phyloP scores from a whole-genome alignment of 257 asterid genomes.

The Solanum appendiculatum region DNA sequence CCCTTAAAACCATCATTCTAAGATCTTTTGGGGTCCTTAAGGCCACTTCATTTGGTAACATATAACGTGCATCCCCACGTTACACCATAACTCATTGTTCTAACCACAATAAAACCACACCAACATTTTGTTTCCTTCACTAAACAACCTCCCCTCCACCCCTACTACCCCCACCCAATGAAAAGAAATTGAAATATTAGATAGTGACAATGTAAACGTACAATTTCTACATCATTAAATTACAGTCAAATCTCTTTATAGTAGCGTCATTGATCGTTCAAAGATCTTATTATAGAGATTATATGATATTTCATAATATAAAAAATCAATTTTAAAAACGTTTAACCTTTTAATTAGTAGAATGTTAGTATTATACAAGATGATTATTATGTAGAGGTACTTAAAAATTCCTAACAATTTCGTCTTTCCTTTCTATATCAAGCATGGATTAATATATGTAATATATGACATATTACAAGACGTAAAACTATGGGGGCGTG shows the following conservation, averaged over 20 bases:
- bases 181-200: not conserved
- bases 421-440: not conserved
- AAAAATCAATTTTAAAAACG: not conserved
- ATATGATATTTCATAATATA: not conserved
- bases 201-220: not conserved
- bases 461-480: too few relatives aligned
- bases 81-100: conserved; percentile 1
- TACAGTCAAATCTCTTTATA: not conserved
- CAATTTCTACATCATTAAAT: not conserved
- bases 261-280: not conserved
- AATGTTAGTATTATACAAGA: too few relatives aligned
- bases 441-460: not conserved
- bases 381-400: not conserved
- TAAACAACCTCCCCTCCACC: not conserved
- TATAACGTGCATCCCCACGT: conserved; percentile 1
- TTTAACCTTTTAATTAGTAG: not conserved
- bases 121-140: not conserved
- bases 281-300: not conserved
- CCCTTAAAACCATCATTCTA: conserved; percentile 6
- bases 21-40: not conserved
- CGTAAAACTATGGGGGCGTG: too few relatives aligned
- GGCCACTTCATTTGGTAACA: not conserved
- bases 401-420: too few relatives aligned
- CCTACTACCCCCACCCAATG: not conserved
- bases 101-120: not conserved